phyloP scores from a whole-genome alignment of 768 basidiomycete genomes.

The Lactifluus volemus region DNA sequence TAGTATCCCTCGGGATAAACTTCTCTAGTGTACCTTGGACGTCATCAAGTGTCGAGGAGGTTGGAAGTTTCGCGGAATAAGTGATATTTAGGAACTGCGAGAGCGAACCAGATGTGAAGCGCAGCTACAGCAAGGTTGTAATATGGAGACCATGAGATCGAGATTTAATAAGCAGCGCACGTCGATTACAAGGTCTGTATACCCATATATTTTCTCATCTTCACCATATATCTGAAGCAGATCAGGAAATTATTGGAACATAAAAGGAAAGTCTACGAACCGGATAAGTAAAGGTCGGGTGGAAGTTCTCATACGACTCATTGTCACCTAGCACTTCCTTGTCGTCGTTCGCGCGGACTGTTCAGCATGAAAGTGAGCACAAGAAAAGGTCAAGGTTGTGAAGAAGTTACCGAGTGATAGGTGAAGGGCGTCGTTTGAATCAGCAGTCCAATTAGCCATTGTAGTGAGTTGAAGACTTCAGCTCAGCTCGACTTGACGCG shows the following conservation, averaged over 20 bases:
- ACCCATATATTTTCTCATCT: constrained; percentile 94
- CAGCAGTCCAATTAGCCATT: constrained; percentile 59
- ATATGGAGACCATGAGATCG: neutral
- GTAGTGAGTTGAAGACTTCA: too few species aligned
- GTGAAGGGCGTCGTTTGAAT: constrained; percentile 69
- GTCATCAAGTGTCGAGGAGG: constrained; percentile 72
- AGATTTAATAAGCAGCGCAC: constrained; percentile 36
- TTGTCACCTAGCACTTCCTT: constrained; percentile 44
- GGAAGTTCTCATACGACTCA: constrained; percentile 59
- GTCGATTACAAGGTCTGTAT: constrained; percentile 74
- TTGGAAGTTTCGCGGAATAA: constrained; percentile 57
- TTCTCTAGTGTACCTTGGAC: constrained; percentile 67
- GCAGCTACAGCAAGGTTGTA: constrained; percentile 41
- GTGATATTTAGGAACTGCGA: constrained; percentile 62
- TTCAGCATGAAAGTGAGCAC: neutral
- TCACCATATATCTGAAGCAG: constrained; percentile 78
- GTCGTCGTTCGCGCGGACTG: constrained; percentile 69
- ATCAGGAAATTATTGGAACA: neutral
- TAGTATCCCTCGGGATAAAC: constrained; percentile 77
- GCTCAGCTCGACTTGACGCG: too few species aligned
- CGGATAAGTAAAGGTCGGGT: constrained; percentile 91
- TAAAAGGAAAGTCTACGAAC: constrained; percentile 33
- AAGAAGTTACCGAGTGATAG: constrained; percentile 58
- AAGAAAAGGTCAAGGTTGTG: neutral
- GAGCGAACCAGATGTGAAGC: constrained; percentile 84